Conservation (phyloP, 345 rosid species). For the Balakata baccata region DNA sequence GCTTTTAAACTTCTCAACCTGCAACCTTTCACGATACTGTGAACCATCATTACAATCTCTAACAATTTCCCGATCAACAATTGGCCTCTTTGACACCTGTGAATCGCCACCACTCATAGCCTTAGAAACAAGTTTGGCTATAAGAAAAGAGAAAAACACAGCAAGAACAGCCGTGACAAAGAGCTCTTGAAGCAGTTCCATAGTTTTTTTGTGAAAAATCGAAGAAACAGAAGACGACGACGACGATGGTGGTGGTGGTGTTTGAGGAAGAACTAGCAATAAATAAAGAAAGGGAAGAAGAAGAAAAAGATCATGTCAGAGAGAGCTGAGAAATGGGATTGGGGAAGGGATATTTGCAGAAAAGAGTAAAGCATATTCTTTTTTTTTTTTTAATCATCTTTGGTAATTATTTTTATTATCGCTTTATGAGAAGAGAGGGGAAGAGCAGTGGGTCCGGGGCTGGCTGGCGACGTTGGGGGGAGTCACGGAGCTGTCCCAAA, state of each 20-base stretch:
- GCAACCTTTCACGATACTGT: slow-evolving; percentile 29
- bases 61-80: slow-evolving; percentile 5
- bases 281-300: not conserved
- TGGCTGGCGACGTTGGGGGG: slow-evolving; percentile 10
- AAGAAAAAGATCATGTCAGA: not conserved
- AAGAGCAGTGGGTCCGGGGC: slow-evolving; percentile 12
- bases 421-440: not conserved
- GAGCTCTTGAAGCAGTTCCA: slow-evolving; percentile 71
- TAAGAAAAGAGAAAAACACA: slow-evolving; percentile 53
- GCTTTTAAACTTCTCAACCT: slow-evolving; percentile 29
- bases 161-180: slow-evolving; percentile 57
- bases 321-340: not conserved
- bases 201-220: slow-evolving; percentile 9
- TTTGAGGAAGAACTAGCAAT: not conserved
- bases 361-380: slow-evolving; percentile 69
- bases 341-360: slow-evolving; percentile 42
- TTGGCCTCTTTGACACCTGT: not conserved
- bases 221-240: not conserved
- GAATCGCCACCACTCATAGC: slow-evolving; percentile 30
- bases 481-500: slow-evolving; percentile 17
- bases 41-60: slow-evolving; percentile 32
- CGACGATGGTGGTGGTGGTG: not conserved
- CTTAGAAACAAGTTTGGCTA: slow-evolving; percentile 64
- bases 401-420: too few species aligned
- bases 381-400: not conserved